Conservation (phyloP, 192 early-diverging fungal species). For the Podila verticillata region DNA sequence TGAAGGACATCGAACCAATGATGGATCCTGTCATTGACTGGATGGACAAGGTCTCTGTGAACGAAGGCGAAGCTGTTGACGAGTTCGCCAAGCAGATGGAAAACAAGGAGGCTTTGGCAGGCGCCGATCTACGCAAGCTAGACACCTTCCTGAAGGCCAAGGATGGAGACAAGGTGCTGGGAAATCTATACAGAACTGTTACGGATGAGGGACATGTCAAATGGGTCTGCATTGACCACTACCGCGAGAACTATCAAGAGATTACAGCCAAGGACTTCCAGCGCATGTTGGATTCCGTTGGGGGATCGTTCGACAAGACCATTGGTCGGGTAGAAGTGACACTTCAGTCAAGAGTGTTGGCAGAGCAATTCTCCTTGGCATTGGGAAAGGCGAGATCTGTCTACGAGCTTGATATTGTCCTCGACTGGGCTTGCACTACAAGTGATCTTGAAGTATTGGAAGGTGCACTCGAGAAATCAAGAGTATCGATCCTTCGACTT, state of each 20-base stretch:
- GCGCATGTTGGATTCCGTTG: conserved; percentile 1
- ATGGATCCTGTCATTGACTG: conserved; percentile 19
- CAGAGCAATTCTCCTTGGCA: conserved; percentile 4
- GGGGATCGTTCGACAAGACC: conserved; percentile 6
- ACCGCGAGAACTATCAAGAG: conserved; percentile 15
- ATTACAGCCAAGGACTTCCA: conserved; percentile 3
- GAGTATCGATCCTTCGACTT: neutral
- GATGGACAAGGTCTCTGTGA: conserved; percentile 13
- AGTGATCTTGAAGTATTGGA: conserved; percentile 18
- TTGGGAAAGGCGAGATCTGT: conserved; percentile 24
- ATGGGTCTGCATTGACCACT: conserved; percentile 31
- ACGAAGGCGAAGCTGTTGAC: conserved; percentile 15
- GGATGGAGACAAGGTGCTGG: conserved; percentile 8
- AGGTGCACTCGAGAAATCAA: neutral
- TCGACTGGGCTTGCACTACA: conserved; percentile 8
- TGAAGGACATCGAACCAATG: conserved; percentile 3
- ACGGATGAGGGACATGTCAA: conserved; percentile 31
- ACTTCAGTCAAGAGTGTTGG: conserved; percentile 9
- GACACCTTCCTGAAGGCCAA: conserved; percentile 9
- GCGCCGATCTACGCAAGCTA: conserved; percentile 24
- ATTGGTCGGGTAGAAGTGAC: conserved; percentile 7
- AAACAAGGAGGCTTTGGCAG: conserved; percentile 12
- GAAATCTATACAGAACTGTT: conserved; percentile 21
- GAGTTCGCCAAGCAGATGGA: conserved; percentile 4
- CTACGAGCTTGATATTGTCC: conserved; percentile 13